Evolutionary conservation across 73 alveolate species (phyloP), one percentile per base, ranked within the genome.

Genomic region (Durusdinium trenchii): DNA sequence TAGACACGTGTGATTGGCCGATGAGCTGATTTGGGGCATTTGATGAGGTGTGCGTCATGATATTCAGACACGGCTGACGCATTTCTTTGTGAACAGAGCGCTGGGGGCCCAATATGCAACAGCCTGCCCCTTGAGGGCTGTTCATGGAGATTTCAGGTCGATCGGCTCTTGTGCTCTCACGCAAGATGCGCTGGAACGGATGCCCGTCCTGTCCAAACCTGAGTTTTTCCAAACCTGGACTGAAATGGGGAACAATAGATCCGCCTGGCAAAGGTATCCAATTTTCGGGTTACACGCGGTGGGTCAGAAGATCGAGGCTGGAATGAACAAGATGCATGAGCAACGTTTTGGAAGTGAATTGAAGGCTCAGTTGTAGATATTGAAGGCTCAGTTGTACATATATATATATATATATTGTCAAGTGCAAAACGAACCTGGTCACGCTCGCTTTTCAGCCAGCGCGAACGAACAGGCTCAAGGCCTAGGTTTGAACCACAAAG

Each of bases 181-280:
- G 12, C 84, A 71, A 57, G 95, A 87, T 42, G 95, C 95, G 36
- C 64, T 87, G 61, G 95, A 87, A 64, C 83, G 95, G 50, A 87
- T 87, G 95, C 95, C 95, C 16, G 95, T 87, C 62, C 73, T 87
- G 95, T 26, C 76, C 14, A 20, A 14, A 84, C n/a, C 95, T 64
- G 30, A 87, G 84, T 36, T 48, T 18, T 6, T 46, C 38, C 18
- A 69, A 42, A 35, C 83, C 18, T 23, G 73, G 1, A 16, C 69
- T 60, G 73, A 23, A 60, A 23, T 60, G 73, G 18, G 18, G 73
- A n/a, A 60, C 73, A 23, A n/a, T n/a, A n/a, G n/a, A n/a, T n/a
- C n/a, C n/a, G n/a, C n/a, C n/a, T n/a, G n/a, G n/a, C n/a, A n/a
- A 28, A 87, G 95, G 95, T 87, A 87, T 87, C 95, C 95, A 20